Base-by-base conservation (phyloP, 495 filamentous ascomycete genomes). In the Penicillium samsonianum region DNA sequence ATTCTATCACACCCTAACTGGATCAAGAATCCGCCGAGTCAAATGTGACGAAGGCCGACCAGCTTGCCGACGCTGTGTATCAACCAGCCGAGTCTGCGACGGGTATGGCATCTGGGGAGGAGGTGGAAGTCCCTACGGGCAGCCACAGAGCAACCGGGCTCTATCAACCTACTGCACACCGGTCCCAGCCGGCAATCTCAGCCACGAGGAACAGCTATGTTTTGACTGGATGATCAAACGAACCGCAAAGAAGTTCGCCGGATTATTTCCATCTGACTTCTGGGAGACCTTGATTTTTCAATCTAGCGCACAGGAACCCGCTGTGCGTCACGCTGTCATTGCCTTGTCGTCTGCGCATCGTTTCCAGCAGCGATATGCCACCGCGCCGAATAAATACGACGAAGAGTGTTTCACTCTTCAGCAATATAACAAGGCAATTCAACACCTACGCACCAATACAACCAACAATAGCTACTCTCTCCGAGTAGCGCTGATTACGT, bases 281-380 rank as follows among this genome's bases (percentile, higher is more conserved):
- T 89, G 85, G 86, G 80, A 63, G 12, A 73, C 70, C 14, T 30
- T 75, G 40, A 56, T 89, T 11, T 68, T 87, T 33, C 82, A 85
- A 64, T 83, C 83, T 58, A 84, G 82, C 40, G 78, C 83, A 46
- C 78, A 78, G 16, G 83, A 87, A 64, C 74, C 86, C 4, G 76
- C 82, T 5, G 83, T 90, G 42, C 78, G 82, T 22, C 85, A 90
- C 67, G 84, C 87, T 8, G 78, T 87, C 1, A 76, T 88, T 14
- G 86, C 85, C 38, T 70, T 90, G 25, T 82, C 83, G 46, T 82
- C 84, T 2, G 70, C 87, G 23, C 87, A 88, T 56, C 82, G 86
- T 61, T 65, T 55, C 33, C 60, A 63, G 11, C 46, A 11, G 2
- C 42, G 17, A n/a, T 35, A 42, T 23, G 12, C 41, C 4, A 37